A percentile compares a stretch with the other conserved stretches of the same genome.
phyloP scores from a whole-genome alignment of 768 basidiomycete species.

The Hericium alpestre region DNA sequence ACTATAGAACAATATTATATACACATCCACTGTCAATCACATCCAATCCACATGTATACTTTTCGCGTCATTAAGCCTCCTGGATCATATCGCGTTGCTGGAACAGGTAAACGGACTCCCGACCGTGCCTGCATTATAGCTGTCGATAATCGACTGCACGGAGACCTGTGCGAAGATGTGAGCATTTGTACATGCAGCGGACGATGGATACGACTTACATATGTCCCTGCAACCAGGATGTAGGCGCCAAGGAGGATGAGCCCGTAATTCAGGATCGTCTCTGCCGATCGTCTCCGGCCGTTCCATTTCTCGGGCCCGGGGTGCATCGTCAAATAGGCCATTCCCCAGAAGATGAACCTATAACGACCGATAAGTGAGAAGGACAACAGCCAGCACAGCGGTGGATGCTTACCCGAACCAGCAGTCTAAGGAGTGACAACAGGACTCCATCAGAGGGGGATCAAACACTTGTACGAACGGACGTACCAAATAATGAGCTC shows the following conservation, averaged over 20 bases:
- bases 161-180: background rate
- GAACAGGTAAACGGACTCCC: background rate
- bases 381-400: background rate
- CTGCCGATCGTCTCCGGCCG: constrained; percentile 20
- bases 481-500: constrained; percentile 31
- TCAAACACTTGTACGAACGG: background rate
- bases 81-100: background rate
- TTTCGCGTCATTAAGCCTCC: background rate
- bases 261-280: constrained; percentile 29
- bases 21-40: background rate
- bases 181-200: background rate
- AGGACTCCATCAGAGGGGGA: background rate
- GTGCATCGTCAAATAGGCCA: constrained; percentile 31
- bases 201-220: constrained; percentile 22
- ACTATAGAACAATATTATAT: background rate
- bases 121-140: too few relatives aligned
- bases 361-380: constrained; percentile 22
- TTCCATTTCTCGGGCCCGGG: constrained; percentile 26
- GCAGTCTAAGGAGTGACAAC: too few relatives aligned
- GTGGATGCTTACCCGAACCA: background rate
- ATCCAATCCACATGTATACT: background rate
- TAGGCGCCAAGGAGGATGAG: constrained; percentile 28
- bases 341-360: constrained; percentile 35
- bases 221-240: constrained; percentile 29
- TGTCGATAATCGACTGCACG: too few relatives aligned